A percentile compares a stretch with the other conserved stretches of the same genome.
Conservation (phyloP, 2,329 filamentous ascomycete genomes). For the Claviceps sp. region DNA sequence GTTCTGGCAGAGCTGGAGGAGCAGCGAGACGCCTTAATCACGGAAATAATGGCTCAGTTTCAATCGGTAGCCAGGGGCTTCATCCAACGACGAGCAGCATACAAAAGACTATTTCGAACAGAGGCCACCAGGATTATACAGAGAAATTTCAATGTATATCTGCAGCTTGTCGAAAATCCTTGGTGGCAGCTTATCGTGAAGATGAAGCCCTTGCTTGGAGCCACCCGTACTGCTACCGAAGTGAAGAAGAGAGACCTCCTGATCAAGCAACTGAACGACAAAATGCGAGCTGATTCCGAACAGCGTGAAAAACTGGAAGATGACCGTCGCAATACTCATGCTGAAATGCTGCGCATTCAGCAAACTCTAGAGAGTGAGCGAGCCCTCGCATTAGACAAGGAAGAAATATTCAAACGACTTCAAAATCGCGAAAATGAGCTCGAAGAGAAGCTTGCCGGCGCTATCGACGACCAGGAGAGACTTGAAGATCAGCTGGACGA, state of each 20-base stretch:
- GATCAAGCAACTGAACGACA: slow-evolving; percentile 75
- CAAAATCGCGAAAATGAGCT: slow-evolving; percentile 85
- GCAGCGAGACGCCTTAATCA: slow-evolving; percentile 81
- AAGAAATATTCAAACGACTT: slow-evolving; percentile 96
- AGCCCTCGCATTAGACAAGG: slow-evolving; percentile 90
- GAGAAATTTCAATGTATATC: slow-evolving; percentile 82
- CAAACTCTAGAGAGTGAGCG: slow-evolving; percentile 92
- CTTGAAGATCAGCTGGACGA: slow-evolving; percentile 89
- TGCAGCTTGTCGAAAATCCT: slow-evolving; percentile 78
- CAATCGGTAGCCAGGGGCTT: slow-evolving; percentile 88
- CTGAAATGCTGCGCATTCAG: slow-evolving; percentile 79
- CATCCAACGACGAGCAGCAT: slow-evolving; percentile 71
- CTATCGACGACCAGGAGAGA: slow-evolving; percentile 85
- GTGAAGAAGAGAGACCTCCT: slow-evolving; percentile 91
- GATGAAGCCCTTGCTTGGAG: slow-evolving; percentile 90
- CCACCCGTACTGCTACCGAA: slow-evolving; percentile 80
- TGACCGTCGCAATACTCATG: slow-evolving; percentile 73
- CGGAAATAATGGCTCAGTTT: slow-evolving; percentile 85
- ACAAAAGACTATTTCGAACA: slow-evolving; percentile 86
- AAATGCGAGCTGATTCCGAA: slow-evolving; percentile 63
- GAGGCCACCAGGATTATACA: slow-evolving; percentile 94
- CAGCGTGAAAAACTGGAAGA: slow-evolving; percentile 77
- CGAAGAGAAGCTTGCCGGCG: slow-evolving; percentile 81
- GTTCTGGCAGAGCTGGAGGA: slow-evolving; percentile 95
- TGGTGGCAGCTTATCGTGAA: slow-evolving; percentile 95